These are phyloP conservation scores for Albizia julibrissin DNA, from an alignment of 306 rosid genomes.

Conservation along the genomic window DNA sequence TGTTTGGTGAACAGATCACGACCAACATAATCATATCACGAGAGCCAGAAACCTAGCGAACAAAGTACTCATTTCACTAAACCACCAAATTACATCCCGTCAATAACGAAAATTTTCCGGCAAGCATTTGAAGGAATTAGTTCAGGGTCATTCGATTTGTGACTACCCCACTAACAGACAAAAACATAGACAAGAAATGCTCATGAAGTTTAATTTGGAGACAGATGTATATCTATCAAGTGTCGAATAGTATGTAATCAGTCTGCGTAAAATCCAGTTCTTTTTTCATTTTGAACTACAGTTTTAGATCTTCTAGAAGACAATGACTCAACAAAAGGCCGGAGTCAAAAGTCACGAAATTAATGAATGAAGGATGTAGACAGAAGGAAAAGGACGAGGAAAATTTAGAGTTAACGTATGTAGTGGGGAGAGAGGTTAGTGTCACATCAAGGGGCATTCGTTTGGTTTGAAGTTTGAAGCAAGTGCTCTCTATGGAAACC, in stretches of 20 bases:
- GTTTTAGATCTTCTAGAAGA: neutral
- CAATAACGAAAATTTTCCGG: neutral
- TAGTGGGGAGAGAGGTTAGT: conserved; percentile 21
- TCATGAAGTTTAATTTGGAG: neutral
- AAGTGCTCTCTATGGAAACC: neutral
- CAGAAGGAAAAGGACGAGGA: neutral
- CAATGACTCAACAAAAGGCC: neutral
- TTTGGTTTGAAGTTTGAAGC: conserved; percentile 24
- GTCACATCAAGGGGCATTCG: conserved; percentile 31
- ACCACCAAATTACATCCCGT: neutral
- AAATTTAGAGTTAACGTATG: conserved; percentile 10
- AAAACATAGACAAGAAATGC: neutral
- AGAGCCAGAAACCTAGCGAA: neutral
- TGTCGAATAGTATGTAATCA: neutral
- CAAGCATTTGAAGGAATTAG: neutral
- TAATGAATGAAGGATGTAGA: neutral
- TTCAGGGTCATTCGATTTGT: neutral
- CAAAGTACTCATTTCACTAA: neutral
- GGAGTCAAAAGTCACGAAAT: neutral
- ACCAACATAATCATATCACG: conserved; percentile 39
- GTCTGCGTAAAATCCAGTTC: neutral
- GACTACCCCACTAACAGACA: neutral
- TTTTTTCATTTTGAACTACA: neutral
- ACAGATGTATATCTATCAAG: neutral
- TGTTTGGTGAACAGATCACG: conserved; percentile 71